These are phyloP conservation scores for Sporothrix dimorphospora DNA, from an alignment of 2,329 filamentous ascomycete genomes.

Conservation along the genomic window DNA sequence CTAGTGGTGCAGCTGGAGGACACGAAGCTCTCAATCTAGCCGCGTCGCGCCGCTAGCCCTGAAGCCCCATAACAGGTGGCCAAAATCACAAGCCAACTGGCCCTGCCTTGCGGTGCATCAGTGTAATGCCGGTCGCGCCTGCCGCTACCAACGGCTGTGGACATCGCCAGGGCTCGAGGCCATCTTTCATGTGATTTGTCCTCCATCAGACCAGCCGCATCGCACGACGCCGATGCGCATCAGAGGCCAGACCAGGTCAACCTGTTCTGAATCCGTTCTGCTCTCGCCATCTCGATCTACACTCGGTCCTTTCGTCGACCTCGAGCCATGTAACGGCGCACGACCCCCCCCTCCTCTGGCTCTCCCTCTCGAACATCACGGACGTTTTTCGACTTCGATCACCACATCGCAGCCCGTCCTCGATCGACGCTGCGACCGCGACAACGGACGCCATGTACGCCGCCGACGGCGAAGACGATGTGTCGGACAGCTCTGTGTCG, in stretches of 20 bases:
- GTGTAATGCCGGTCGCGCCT: neutral
- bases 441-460: neutral
- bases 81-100: constrained; percentile 17
- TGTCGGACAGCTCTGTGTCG: constrained; percentile 4
- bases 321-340: constrained; percentile 17
- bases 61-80: constrained; percentile 1
- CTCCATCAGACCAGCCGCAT: neutral
- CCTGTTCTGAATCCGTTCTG: no score
- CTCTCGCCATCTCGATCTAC: neutral
- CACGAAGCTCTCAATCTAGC: constrained; percentile 4
- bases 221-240: constrained; percentile 3
- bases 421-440: neutral
- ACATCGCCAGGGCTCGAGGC: neutral
- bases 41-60: constrained; percentile 4
- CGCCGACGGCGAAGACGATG: neutral
- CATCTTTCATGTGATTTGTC: constrained; percentile 19
- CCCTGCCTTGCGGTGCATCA: neutral
- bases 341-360: neutral
- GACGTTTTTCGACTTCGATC: neutral
- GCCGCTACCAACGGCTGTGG: neutral
- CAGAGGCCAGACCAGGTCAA: neutral
- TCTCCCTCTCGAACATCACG: neutral
- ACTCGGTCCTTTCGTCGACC: neutral
- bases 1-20: neutral
- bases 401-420: neutral